These are phyloP conservation scores for Ogataea hybrid DNA, from an alignment of 1,139 yeast genomes.

Conservation along the genomic window DNA sequence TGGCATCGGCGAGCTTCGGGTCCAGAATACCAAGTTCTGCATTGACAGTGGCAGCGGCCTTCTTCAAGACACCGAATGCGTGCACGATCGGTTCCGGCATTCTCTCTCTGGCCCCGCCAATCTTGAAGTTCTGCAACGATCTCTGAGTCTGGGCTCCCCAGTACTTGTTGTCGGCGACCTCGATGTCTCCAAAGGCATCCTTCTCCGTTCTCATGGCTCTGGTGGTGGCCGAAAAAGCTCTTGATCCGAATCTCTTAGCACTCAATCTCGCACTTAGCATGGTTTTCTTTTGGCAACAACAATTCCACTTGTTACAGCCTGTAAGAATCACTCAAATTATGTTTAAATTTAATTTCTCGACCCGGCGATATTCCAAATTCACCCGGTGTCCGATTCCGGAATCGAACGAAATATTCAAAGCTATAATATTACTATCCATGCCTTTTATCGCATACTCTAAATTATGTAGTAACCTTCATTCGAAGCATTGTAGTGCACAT, in stretches of 20 bases:
- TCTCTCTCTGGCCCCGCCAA: slow-evolving; percentile 87
- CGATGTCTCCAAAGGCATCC: slow-evolving; percentile 96
- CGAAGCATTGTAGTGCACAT: slow-evolving; percentile 57
- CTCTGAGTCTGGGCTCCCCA: slow-evolving; percentile 99
- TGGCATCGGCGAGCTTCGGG: slow-evolving; percentile 78
- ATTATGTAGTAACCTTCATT: slow-evolving; percentile 68
- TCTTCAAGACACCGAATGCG: slow-evolving; percentile 92
- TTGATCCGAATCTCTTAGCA: slow-evolving; percentile 19
- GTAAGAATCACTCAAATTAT: slow-evolving; percentile 1
- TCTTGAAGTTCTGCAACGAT: slow-evolving; percentile 88
- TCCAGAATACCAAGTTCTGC: slow-evolving; percentile 78
- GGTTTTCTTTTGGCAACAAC: slow-evolving; percentile 3
- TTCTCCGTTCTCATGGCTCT: slow-evolving; percentile 63
- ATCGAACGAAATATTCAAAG: slow-evolving; percentile 8
- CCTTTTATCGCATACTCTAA: slow-evolving; percentile 25
- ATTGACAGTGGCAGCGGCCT: slow-evolving; percentile 93
- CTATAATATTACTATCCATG: not conserved
- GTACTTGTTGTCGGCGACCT: slow-evolving; percentile 79
- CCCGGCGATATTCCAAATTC: slow-evolving; percentile 1
- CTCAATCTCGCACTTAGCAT: slow-evolving; percentile 16
- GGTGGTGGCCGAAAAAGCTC: slow-evolving; percentile 32
- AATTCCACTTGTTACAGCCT: slow-evolving; percentile 1
- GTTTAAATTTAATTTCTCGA: not conserved
- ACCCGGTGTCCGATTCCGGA: slow-evolving; percentile 9
- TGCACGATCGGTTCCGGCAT: slow-evolving; percentile 89